Percentiles rank a stretch among this genome's conserved stretches.
phyloP scores from a whole-genome alignment of 495 filamentous ascomycete species.

The Chaetomidium leptoderma region DNA sequence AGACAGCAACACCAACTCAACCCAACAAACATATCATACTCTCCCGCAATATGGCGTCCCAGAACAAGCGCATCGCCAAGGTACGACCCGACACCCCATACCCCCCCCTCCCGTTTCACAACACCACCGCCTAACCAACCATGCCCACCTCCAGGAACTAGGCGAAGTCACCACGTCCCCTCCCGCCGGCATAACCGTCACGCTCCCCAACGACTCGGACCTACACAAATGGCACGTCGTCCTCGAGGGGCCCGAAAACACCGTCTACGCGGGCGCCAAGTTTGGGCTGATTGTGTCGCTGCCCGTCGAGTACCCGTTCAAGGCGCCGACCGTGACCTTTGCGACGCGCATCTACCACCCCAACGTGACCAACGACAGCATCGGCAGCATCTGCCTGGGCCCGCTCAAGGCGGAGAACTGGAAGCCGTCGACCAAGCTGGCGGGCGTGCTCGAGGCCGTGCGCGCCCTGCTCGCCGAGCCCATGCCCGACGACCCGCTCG shows the following conservation, averaged over 20 bases:
- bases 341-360: conserved; percentile 97
- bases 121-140: background rate
- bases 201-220: conserved; percentile 64
- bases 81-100: conserved; percentile 28
- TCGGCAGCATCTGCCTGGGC: conserved; percentile 86
- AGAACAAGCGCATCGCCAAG: conserved; percentile 58
- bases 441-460: conserved; percentile 73
- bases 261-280: conserved; percentile 70
- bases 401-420: conserved; percentile 86
- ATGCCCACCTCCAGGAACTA: conserved; percentile 59
- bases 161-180: conserved; percentile 61
- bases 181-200: conserved; percentile 61
- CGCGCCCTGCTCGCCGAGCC: conserved; percentile 76
- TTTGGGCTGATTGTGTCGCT: conserved; percentile 75
- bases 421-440: conserved; percentile 83
- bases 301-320: conserved; percentile 90
- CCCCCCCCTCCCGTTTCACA: background rate
- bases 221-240: conserved; percentile 78
- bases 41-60: conserved; percentile 32
- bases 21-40: background rate
- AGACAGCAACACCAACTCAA: background rate
- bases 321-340: conserved; percentile 81
- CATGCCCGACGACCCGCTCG: conserved; percentile 90
- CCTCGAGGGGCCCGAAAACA: conserved; percentile 68
- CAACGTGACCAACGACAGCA: conserved; percentile 89